Conservation (phyloP, 306 rosid genomes). For the Aeschynomene evenia region DNA sequence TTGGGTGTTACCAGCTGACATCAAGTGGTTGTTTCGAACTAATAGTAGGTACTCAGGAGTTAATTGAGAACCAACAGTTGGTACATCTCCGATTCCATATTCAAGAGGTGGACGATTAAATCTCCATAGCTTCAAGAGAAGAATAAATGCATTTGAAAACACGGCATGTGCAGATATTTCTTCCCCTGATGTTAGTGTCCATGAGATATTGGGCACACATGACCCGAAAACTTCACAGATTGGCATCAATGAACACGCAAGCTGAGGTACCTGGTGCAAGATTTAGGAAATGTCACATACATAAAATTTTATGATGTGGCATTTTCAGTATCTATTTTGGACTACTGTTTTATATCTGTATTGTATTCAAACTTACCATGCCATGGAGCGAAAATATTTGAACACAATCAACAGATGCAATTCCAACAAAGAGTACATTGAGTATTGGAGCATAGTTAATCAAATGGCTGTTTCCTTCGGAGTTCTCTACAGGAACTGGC, state of each 20-base stretch:
- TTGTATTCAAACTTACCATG: conserved; percentile 57
- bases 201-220: conserved; percentile 77
- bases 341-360: background rate
- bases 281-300: conserved; percentile 25
- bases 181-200: conserved; percentile 73
- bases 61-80: conserved; percentile 87
- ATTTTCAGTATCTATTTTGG: background rate
- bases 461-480: conserved; percentile 70
- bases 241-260: conserved; percentile 96
- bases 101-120: conserved; percentile 95
- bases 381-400: conserved; percentile 94
- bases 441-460: conserved; percentile 80
- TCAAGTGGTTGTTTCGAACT: conserved; percentile 75
- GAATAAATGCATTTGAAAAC: conserved; percentile 93
- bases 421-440: conserved; percentile 78
- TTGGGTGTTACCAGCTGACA: conserved; percentile 55
- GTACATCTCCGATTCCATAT: conserved; percentile 88
- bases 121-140: conserved; percentile 90
- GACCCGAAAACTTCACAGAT: conserved; percentile 98
- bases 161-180: conserved; percentile 89
- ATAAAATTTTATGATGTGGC: background rate
- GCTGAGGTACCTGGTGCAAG: conserved; percentile 81
- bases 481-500: conserved; percentile 59
- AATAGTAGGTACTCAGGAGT: conserved; percentile 92
- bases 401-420: conserved; percentile 85